phyloP scores from a whole-genome alignment of 2,329 filamentous ascomycete species.

The Arthrobotrys sphaeroides region DNA sequence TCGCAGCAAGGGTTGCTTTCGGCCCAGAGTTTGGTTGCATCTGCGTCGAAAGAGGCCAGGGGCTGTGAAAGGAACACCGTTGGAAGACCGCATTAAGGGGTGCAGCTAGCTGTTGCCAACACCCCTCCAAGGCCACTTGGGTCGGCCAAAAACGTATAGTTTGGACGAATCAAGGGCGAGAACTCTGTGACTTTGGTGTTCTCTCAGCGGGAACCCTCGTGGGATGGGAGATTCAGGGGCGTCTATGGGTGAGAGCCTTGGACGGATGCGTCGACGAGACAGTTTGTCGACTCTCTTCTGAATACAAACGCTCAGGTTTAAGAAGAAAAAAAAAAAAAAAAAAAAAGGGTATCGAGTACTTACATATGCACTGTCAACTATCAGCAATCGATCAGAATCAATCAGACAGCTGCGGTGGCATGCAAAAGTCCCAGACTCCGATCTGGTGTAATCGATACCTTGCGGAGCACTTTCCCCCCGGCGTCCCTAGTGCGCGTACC shows the following conservation, averaged over 20 bases:
- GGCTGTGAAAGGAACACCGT: constrained; percentile 29
- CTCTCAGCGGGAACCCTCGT: neutral
- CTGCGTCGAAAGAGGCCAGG: constrained; percentile 16
- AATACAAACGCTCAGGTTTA: too few species aligned
- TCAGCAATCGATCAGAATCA: too few species aligned
- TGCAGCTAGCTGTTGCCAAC: constrained; percentile 26
- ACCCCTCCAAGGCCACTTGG: constrained; percentile 10
- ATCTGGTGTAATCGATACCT: neutral
- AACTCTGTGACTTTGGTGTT: neutral
- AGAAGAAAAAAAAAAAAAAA: too few species aligned
- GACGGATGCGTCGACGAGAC: neutral
- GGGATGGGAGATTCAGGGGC: constrained; percentile 1
- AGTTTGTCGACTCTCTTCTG: too few species aligned
- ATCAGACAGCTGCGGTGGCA: neutral
- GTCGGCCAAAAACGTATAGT: constrained; percentile 45
- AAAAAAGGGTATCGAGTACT: too few species aligned
- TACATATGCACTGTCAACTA: too few species aligned
- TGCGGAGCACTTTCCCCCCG: neutral
- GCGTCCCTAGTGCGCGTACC: neutral
- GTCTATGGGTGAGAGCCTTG: neutral
- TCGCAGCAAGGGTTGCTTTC: constrained; percentile 22
- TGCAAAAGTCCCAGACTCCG: neutral
- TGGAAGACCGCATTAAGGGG: constrained; percentile 43
- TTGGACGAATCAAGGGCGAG: neutral
- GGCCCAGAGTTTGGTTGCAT: constrained; percentile 6